Percentiles rank a stretch among this genome's conserved stretches.
phyloP scores from a whole-genome alignment of 148 eudicot species.

The Chenopodium formosanum region DNA sequence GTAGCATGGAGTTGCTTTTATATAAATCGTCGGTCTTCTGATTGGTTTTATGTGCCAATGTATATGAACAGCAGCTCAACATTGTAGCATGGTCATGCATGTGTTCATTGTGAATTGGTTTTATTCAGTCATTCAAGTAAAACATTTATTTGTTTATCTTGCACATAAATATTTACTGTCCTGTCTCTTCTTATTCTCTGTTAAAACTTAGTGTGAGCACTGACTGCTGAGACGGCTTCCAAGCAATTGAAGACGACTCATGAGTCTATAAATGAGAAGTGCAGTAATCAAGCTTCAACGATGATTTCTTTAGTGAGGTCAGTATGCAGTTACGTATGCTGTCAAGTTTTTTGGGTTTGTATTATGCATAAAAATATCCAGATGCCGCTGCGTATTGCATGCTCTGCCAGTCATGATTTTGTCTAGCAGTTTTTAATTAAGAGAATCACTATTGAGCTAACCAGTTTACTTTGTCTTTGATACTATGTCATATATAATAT shows the following conservation, averaged over 20 bases:
- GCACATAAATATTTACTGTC: neutral
- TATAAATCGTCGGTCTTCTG: constrained; percentile 59
- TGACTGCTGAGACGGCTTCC: constrained; percentile 62
- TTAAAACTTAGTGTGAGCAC: constrained; percentile 49
- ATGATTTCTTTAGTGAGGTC: constrained; percentile 64
- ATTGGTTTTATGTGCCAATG: neutral
- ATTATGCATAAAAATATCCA: neutral
- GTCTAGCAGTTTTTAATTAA: neutral
- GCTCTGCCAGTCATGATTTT: neutral
- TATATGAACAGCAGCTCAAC: neutral
- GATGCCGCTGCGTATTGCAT: neutral
- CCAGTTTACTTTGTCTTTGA: neutral
- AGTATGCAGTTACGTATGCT: neutral
- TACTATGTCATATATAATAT: neutral
- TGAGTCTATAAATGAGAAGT: constrained; percentile 56
- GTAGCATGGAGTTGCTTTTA: constrained; percentile 82
- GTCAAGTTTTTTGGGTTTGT: neutral
- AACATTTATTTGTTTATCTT: neutral
- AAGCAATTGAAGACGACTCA: constrained; percentile 65
- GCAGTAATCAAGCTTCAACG: constrained; percentile 50
- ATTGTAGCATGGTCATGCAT: neutral
- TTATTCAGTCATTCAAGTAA: too few relatives aligned
- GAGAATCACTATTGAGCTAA: neutral
- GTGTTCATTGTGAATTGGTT: neutral
- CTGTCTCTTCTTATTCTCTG: neutral